Conservation (phyloP, 2,329 filamentous ascomycete species). For the Curvularia hawaiiensis region DNA sequence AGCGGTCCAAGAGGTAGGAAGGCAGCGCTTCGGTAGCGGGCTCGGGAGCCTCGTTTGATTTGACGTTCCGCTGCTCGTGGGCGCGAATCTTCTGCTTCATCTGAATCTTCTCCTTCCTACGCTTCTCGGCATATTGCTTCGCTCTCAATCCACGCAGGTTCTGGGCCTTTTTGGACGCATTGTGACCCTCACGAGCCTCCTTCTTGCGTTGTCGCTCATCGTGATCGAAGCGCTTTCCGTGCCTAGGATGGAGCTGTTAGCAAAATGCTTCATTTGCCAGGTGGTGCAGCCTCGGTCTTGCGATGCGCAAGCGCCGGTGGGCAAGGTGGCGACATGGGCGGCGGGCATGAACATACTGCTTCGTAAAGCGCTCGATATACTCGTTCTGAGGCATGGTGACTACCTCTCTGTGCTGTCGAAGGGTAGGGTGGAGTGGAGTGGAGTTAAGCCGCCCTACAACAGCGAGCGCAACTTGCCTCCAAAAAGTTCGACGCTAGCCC, state of each 20-base stretch:
- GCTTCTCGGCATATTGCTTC: conserved; percentile 91
- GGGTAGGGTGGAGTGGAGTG: conserved; percentile 16
- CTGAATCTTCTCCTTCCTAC: conserved; percentile 68
- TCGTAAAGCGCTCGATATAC: conserved; percentile 75
- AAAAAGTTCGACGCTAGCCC: conserved; percentile 28
- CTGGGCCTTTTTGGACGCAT: conserved; percentile 87
- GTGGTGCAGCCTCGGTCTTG: not conserved
- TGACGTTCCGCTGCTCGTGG: conserved; percentile 95
- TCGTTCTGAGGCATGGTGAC: conserved; percentile 76
- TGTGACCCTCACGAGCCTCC: conserved; percentile 85
- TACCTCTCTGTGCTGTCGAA: conserved; percentile 11
- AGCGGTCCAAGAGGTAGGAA: conserved; percentile 91
- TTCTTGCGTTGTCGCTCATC: conserved; percentile 90
- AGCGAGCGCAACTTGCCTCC: conserved; percentile 27
- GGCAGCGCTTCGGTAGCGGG: conserved; percentile 83
- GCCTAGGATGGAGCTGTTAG: conserved; percentile 32
- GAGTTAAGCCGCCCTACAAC: conserved; percentile 8
- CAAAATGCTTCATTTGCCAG: not conserved
- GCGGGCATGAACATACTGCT: conserved; percentile 54
- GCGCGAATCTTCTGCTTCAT: conserved; percentile 69
- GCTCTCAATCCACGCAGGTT: conserved; percentile 89
- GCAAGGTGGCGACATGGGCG: conserved; percentile 1
- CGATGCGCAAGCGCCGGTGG: conserved; percentile 3
- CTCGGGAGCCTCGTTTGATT: conserved; percentile 77
- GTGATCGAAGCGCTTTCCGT: conserved; percentile 67